These are phyloP conservation scores for Wickerhamiella lipophila DNA, from an alignment of 805 yeast genomes.

Conservation along the genomic window DNA sequence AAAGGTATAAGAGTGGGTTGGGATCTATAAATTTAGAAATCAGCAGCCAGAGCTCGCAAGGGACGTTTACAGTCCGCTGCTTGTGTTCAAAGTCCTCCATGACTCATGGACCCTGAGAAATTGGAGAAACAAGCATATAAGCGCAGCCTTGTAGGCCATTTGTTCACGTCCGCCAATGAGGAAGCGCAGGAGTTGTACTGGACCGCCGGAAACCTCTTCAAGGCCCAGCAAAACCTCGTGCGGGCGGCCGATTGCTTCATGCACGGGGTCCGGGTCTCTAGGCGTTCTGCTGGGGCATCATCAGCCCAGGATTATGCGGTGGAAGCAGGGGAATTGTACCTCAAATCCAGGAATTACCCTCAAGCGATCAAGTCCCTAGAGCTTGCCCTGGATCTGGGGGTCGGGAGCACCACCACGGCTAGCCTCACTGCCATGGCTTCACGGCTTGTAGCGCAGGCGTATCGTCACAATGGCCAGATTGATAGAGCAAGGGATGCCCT, in stretches of 20 bases:
- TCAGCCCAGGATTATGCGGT: constrained; percentile 7
- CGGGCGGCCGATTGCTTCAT: constrained; percentile 8
- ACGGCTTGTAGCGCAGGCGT: constrained; percentile 12
- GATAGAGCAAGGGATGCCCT: constrained; percentile 2
- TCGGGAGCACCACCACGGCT: constrained; percentile 14
- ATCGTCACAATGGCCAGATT: constrained; percentile 14
- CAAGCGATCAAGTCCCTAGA: constrained; percentile 14
- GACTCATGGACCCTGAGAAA: constrained; percentile 10
- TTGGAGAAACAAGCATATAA: constrained; percentile 4
- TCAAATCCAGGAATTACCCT: constrained; percentile 6
- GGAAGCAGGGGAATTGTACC: constrained; percentile 15
- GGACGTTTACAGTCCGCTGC: neutral
- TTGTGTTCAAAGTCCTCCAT: neutral
- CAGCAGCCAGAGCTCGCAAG: constrained; percentile 4
- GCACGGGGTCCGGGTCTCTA: neutral
- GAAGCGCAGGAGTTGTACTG: constrained; percentile 7
- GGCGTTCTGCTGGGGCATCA: neutral
- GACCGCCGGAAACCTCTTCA: constrained; percentile 8
- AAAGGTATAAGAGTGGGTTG: constrained; percentile 1
- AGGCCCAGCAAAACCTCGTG: neutral
- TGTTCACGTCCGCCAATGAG: neutral
- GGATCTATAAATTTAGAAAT: neutral
- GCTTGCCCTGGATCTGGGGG: constrained; percentile 13
- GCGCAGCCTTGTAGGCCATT: neutral
- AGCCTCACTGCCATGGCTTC: constrained; percentile 13